Percentiles rank a stretch among this genome's conserved stretches.
phyloP scores from a whole-genome alignment of 2,329 filamentous ascomycete species.

The Fusarium musae region DNA sequence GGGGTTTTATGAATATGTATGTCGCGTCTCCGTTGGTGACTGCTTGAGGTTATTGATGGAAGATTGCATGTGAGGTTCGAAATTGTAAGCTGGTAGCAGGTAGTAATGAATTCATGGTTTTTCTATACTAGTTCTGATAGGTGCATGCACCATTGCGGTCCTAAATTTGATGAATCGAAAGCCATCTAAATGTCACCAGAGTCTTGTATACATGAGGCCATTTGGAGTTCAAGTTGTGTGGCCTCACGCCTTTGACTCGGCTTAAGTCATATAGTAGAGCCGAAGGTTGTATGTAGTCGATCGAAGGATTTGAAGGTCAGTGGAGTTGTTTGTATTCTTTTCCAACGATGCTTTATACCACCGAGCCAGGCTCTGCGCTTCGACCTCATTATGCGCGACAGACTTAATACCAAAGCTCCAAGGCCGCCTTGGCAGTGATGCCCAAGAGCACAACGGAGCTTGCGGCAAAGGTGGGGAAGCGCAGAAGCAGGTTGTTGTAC shows the following conservation, averaged over 20 bases:
- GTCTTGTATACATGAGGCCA: background rate
- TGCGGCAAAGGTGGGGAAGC: background rate
- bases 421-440: background rate
- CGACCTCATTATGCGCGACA: accelerated
- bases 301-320: too few relatives aligned
- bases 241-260: background rate
- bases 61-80: accelerated
- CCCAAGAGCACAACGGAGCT: background rate
- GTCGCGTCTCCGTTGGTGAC: background rate
- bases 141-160: background rate
- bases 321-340: too few relatives aligned
- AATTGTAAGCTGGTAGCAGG: accelerated
- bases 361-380: background rate
- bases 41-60: accelerated
- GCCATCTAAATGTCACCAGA: background rate
- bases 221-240: background rate
- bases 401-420: background rate
- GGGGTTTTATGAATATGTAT: slow-evolving; percentile 2
- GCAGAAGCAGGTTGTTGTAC: background rate
- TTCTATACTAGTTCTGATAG: background rate
- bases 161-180: accelerated
- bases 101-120: accelerated
- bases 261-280: background rate
- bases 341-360: too few relatives aligned
- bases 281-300: background rate